Base-by-base conservation (phyloP, 805 yeast genomes). In the Monosporozyma yasuniensis region DNA sequence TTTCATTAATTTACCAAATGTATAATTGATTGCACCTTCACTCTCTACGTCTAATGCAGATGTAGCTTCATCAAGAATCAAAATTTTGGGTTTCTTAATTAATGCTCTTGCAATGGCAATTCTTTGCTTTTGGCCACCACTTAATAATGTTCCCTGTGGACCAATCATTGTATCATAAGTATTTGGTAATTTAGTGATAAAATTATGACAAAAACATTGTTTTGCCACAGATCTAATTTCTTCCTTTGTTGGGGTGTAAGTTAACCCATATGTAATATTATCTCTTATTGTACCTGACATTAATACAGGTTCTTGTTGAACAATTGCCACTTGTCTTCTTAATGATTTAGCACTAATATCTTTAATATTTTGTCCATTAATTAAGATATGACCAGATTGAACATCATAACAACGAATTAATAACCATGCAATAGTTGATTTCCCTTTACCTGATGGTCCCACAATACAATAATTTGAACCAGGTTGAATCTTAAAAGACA, bases 51-150 rank as follows among this genome's bases (percentile, higher is more conserved):
- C 99, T 47, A 93, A 71, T 0, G 96, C 86, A 1, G 97, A 82
- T 0, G 98, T 90, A 47, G 91, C 86, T 63, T 93, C 99, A 65
- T 93, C 99, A 44, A 93, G 65, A 37, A 81, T 71, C 52, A 81
- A 64, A 5, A 93, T 72, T n/a, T 81, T 71, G 0, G 98, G 96
- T 38, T 76, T 73, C 47, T 93, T 72, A 9, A 90, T 60, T 30
- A 93, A 60, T 0, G 96, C 96, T 48, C 98, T 74, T 0, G 95
- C 96, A 48, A 93, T 80, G 0, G 95, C 84, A 1, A 93, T 72
- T 53, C 98, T 72, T 63, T 93, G 98, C 42, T 84, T 73, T 63
- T 93, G 98, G 2, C 99, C 99, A 43, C 96, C 95, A n/a, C 97
- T 89, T 9, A 91, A 64, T 28, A 78, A 59, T 0, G 77, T 71